phyloP scores from a whole-genome alignment of 1,284 basidiomycete genomes.

The Pseudozyma thailandica region DNA sequence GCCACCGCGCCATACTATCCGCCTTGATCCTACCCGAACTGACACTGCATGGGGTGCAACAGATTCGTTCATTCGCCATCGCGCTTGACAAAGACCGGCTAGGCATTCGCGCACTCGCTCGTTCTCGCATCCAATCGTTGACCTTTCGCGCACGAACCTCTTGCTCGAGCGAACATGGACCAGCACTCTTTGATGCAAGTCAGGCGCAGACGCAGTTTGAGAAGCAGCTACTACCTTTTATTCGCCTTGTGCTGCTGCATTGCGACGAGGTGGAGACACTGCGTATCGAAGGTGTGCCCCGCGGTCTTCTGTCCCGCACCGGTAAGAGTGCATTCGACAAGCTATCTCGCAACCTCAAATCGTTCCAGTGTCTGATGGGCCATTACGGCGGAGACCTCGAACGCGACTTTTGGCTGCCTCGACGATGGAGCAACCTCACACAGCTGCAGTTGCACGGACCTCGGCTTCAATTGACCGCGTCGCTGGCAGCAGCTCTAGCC shows the following conservation, averaged over 20 bases:
- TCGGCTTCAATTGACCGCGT: slow-evolving; percentile 14
- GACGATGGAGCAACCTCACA: slow-evolving; percentile 13
- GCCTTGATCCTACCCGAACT: slow-evolving; percentile 12
- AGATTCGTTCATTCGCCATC: slow-evolving; percentile 22
- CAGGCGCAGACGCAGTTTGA: slow-evolving; percentile 37
- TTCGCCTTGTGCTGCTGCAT: slow-evolving; percentile 16
- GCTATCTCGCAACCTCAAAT: neutral
- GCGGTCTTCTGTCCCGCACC: neutral
- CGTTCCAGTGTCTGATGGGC: slow-evolving; percentile 23
- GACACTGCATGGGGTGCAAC: slow-evolving; percentile 14
- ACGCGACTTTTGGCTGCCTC: slow-evolving; percentile 25
- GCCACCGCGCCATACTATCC: slow-evolving; percentile 21
- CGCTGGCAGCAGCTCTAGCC: slow-evolving; percentile 6
- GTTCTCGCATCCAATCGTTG: slow-evolving; percentile 6
- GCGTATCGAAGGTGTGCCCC: slow-evolving; percentile 28
- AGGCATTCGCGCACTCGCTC: slow-evolving; percentile 10
- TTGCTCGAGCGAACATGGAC: slow-evolving; percentile 5
- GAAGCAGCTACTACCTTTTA: slow-evolving; percentile 8
- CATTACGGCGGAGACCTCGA: slow-evolving; percentile 28
- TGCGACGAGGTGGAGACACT: slow-evolving; percentile 8
- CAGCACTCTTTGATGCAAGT: slow-evolving; percentile 40
- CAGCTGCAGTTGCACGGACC: slow-evolving; percentile 41
- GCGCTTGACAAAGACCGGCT: slow-evolving; percentile 24
- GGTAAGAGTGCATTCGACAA: neutral
- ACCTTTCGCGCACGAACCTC: slow-evolving; percentile 13